Evolutionary conservation across 208 protist genomes (phyloP).

Genomic region (Vickermania spadyakhi): DNA sequence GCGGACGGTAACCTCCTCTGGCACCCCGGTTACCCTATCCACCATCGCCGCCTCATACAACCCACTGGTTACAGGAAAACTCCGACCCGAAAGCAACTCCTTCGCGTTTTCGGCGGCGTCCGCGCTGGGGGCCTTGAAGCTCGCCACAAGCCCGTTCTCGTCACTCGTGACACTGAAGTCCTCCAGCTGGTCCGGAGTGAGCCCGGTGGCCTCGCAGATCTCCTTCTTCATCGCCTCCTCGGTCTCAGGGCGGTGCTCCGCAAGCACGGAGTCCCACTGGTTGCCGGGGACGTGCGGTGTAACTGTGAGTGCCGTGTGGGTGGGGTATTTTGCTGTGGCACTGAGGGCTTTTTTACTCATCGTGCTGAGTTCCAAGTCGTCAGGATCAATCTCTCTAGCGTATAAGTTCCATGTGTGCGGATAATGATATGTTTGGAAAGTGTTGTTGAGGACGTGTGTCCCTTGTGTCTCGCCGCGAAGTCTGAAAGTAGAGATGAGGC

Average conservation of each 20-base stretch:
- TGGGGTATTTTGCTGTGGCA: too few species aligned
- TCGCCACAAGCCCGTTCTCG: background rate
- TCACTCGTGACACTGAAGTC: background rate
- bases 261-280: constrained; percentile 3
- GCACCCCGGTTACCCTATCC: too few species aligned
- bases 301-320: background rate
- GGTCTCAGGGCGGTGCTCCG: background rate
- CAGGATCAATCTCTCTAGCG: background rate
- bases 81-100: background rate
- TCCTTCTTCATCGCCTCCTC: constrained; percentile 7
- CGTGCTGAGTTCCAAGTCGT: background rate
- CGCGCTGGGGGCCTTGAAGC: background rate
- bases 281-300: background rate
- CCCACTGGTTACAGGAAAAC: background rate
- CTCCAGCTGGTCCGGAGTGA: constrained; percentile 3
- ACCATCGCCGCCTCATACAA: background rate
- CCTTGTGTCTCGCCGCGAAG: background rate
- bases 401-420: background rate
- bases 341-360: background rate
- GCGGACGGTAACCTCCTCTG: background rate
- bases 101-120: background rate
- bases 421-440: background rate
- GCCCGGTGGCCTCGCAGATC: constrained; percentile 6
- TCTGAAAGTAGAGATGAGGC: background rate
- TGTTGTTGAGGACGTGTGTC: background rate